Evolutionary conservation across 192 early-diverging fungal genomes (phyloP).

Genomic region (Kickxella alabastrina): DNA sequence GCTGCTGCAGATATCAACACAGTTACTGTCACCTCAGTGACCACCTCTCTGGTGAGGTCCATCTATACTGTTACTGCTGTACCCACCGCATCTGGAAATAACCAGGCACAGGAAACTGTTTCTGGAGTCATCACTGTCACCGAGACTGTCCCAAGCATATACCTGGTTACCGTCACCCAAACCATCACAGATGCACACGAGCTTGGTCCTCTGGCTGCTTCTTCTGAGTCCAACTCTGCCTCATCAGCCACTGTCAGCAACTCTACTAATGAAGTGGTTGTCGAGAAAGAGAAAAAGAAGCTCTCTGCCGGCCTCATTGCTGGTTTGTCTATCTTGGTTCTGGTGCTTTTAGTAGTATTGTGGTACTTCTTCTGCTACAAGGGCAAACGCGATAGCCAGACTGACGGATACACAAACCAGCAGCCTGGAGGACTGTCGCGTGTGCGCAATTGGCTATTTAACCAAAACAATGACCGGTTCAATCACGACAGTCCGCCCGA

Average conservation of each 20-base stretch:
- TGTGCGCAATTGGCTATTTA: too few relatives aligned
- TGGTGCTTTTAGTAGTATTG: neutral
- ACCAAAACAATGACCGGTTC: neutral
- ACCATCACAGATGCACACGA: neutral
- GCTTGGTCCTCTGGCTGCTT: neutral
- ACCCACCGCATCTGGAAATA: neutral
- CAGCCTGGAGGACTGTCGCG: too few relatives aligned
- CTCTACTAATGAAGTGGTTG: neutral
- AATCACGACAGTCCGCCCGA: neutral
- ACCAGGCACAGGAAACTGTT: neutral
- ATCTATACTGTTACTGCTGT: slow-evolving; percentile 2
- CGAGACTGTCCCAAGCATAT: neutral
- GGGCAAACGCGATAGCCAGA: too few relatives aligned
- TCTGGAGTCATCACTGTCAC: neutral
- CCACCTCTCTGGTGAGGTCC: neutral
- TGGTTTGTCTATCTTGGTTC: too few relatives aligned
- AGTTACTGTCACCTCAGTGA: slow-evolving; percentile 1
- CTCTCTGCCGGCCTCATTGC: slow-evolving; percentile 3
- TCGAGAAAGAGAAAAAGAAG: neutral
- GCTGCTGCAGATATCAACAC: neutral
- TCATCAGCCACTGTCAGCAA: neutral
- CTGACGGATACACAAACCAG: too few relatives aligned
- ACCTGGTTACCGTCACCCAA: neutral
- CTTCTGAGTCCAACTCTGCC: neutral
- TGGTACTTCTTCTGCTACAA: neutral